Evolutionary conservation across 2,329 filamentous ascomycete genomes (phyloP).

Genomic region (Myrmaecium sp.): DNA sequence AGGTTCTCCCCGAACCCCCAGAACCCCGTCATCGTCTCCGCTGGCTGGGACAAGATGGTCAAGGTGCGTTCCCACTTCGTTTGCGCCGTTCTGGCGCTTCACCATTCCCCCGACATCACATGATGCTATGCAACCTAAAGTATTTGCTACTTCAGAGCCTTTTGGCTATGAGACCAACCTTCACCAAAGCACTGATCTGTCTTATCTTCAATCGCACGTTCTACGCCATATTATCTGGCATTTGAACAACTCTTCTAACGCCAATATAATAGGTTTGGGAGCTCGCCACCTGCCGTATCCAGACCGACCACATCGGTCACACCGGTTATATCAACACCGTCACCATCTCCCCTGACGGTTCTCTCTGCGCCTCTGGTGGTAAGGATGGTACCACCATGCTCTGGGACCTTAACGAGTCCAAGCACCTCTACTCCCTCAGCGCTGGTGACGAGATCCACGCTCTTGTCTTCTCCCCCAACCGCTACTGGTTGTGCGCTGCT

Average conservation of each 20-base stretch:
- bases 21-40: slow-evolving; percentile 98
- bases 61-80: slow-evolving; percentile 55
- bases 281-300: slow-evolving; percentile 96
- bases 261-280: slow-evolving; percentile 99
- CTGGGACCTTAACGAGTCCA: slow-evolving; percentile 99
- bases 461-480: slow-evolving; percentile 99
- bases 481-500: slow-evolving; percentile 99
- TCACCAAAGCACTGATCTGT: slow-evolving; percentile 70
- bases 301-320: slow-evolving; percentile 99
- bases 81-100: neutral
- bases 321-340: slow-evolving; percentile 99
- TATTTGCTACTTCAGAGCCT: slow-evolving; percentile 99
- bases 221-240: slow-evolving; percentile 2
- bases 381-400: slow-evolving; percentile 99
- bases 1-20: slow-evolving; percentile 99
- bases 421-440: slow-evolving; percentile 99
- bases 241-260: too few species aligned
- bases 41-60: slow-evolving; percentile 99
- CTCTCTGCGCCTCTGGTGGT: slow-evolving; percentile 95
- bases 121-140: slow-evolving; percentile 88
- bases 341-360: slow-evolving; percentile 98
- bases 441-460: slow-evolving; percentile 99
- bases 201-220: slow-evolving; percentile 8
- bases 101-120: slow-evolving; percentile 29
- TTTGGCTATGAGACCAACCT: slow-evolving; percentile 91